These are phyloP conservation scores for Paraphoma sp. DNA, from an alignment of 2,329 filamentous ascomycete genomes.

Conservation along the genomic window DNA sequence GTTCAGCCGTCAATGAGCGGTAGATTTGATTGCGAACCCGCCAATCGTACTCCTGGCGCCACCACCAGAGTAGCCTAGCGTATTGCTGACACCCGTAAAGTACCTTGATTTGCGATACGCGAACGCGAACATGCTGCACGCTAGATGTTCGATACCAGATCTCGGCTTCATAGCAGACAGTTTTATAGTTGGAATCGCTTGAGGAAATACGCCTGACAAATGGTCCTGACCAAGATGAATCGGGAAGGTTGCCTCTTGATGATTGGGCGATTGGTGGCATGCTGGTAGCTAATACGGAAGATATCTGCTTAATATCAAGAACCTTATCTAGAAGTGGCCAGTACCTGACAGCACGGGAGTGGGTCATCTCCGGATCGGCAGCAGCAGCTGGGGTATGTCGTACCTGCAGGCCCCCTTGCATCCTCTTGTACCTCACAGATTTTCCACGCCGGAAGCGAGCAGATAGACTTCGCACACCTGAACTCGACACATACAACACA, in stretches of 20 bases:
- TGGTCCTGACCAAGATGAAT: neutral
- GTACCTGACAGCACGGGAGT: no score
- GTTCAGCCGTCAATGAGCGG: no score
- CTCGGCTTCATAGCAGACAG: neutral
- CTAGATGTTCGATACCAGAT: neutral
- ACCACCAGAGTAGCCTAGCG: no score
- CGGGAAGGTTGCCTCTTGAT: neutral
- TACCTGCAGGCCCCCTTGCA: neutral
- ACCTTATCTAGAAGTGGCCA: slow-evolving; percentile 3
- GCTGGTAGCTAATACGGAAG: slow-evolving; percentile 10
- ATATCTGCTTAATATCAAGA: slow-evolving; percentile 9
- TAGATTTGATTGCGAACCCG: no score
- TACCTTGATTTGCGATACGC: no score
- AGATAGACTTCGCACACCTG: neutral
- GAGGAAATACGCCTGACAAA: neutral
- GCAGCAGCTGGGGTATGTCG: no score
- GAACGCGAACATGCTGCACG: neutral
- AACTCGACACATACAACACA: no score
- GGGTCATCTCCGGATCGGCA: no score
- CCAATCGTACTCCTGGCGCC: no score
- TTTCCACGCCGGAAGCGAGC: neutral
- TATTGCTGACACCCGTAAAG: no score
- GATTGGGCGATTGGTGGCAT: neutral
- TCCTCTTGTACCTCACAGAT: neutral
- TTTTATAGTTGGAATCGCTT: neutral